Conservation (phyloP, 1,284 basidiomycete genomes). For the Cystobasidium slooffiae region DNA sequence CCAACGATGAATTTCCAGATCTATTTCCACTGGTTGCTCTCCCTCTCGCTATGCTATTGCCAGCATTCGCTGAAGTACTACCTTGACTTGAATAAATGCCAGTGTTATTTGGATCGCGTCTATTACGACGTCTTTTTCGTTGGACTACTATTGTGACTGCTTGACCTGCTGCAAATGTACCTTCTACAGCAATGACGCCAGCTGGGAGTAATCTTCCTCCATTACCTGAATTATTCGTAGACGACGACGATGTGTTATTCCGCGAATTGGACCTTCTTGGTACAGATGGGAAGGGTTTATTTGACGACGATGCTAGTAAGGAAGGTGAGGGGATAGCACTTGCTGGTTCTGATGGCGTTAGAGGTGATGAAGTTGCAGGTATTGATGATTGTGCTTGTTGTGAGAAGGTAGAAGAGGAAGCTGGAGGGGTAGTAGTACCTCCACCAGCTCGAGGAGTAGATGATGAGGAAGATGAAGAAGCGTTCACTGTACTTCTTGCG, state of each 20-base stretch:
- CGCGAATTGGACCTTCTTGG: not conserved
- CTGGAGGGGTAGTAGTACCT: not conserved
- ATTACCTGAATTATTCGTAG: slow-evolving; percentile 63
- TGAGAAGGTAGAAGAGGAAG: not conserved
- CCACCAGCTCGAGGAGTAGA: slow-evolving; percentile 3
- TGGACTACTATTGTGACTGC: slow-evolving; percentile 83
- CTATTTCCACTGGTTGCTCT: not conserved
- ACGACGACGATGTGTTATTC: not conserved
- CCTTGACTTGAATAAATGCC: slow-evolving; percentile 46
- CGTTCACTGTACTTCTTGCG: slow-evolving; percentile 52
- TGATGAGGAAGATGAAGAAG: slow-evolving; percentile 9
- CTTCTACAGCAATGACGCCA: slow-evolving; percentile 84
- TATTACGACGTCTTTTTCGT: slow-evolving; percentile 52
- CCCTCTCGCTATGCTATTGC: not conserved
- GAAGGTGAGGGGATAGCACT: slow-evolving; percentile 1
- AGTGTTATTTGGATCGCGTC: slow-evolving; percentile 50
- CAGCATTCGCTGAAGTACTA: not conserved
- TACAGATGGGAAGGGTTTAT: not conserved
- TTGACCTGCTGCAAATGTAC: slow-evolving; percentile 90
- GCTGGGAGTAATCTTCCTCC: slow-evolving; percentile 88
- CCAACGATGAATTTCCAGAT: slow-evolving; percentile 5
- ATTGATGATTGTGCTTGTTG: not conserved
- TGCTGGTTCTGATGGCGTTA: not conserved
- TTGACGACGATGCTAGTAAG: slow-evolving; percentile 17
- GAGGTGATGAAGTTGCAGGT: not conserved